Conservation (phyloP, 169 alveolate genomes). For the Eimeria tenella region DNA sequence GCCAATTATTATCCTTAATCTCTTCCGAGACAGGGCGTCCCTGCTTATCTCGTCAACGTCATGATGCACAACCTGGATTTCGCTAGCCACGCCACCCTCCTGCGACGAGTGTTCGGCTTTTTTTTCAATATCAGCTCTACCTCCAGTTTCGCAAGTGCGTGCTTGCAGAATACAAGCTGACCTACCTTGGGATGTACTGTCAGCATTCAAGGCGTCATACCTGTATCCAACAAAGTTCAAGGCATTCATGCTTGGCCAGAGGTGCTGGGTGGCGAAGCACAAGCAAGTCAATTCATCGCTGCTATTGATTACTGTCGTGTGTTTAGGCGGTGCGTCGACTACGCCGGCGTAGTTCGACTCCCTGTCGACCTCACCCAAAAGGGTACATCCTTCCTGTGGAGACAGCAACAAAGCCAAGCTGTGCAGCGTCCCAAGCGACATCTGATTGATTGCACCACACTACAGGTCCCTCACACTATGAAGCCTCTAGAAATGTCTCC, state of each 20-base stretch:
- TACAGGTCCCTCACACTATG: background rate
- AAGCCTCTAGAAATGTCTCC: background rate
- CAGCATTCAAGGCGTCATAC: background rate
- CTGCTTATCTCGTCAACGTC: background rate
- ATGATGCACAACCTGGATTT: background rate
- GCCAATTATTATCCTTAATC: background rate
- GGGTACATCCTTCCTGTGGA: background rate
- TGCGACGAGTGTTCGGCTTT: too few species aligned
- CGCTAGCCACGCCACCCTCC: background rate
- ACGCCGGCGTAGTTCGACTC: background rate
- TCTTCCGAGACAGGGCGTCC: background rate
- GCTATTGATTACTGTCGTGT: too few species aligned
- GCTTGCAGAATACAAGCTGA: background rate
- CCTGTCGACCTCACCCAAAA: background rate
- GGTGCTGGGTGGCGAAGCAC: background rate
- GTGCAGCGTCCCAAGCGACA: background rate
- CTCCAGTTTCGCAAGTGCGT: too few species aligned
- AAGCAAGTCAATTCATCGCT: too few species aligned
- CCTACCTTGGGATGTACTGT: background rate
- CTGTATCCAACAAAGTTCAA: background rate
- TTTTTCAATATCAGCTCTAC: background rate
- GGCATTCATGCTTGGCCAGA: background rate
- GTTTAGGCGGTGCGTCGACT: too few species aligned
- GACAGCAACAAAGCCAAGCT: background rate
- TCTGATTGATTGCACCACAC: background rate